Base-by-base conservation (phyloP, 169 alveolate genomes). In the Plasmodium knowlesi region DNA sequence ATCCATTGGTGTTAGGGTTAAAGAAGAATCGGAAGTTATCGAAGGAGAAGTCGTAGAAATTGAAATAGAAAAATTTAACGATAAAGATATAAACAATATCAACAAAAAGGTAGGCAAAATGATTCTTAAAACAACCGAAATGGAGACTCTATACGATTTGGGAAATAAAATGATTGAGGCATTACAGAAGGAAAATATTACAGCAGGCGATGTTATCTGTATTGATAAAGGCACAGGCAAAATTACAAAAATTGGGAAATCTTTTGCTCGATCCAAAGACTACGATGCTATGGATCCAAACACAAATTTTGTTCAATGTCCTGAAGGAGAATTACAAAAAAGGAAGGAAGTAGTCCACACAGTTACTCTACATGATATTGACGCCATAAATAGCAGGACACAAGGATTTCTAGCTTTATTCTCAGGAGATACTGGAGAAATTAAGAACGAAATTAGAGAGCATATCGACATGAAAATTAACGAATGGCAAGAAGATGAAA, bases 1-100 rank as follows among this genome's bases (percentile, higher is more conserved):
- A 82, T 98, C 99, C 32, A 98, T 99, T 34, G 99, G 99, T n/a
- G 99, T 99, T 34, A 97, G 99, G 80, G 99, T 99, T 54, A 97
- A 98, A 92, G 99, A 99, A 96, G 99, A 99, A 95, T 98, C 99
- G 34, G 99, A 99, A 95, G 98, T 99, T 61, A 98, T 99, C 78
- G 99, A 99, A 96, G 99, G 99, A 19, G 99, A 99, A 97, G 99
- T 99, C 9, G 99, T 98, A 67, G 99, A 99, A 94, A 98, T 99
- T 83, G 99, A 98, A 92, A 98, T 99, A 22, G 99, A 99, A 92
- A 73, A 74, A 37, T 94, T 91, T 92, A 57, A 96, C 78, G 90
- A 96, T 83, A 84, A 98, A 92, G 92, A 94, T 57, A 76, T 84
- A 25, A 88, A 16, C 82, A 84, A 37, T 82, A 25, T 39, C 16